Percentiles rank a stretch among this genome's conserved stretches.
Evolutionary conservation across 1,284 basidiomycete species (phyloP).

Genomic region (Kalmanozyma brasiliensis): DNA sequence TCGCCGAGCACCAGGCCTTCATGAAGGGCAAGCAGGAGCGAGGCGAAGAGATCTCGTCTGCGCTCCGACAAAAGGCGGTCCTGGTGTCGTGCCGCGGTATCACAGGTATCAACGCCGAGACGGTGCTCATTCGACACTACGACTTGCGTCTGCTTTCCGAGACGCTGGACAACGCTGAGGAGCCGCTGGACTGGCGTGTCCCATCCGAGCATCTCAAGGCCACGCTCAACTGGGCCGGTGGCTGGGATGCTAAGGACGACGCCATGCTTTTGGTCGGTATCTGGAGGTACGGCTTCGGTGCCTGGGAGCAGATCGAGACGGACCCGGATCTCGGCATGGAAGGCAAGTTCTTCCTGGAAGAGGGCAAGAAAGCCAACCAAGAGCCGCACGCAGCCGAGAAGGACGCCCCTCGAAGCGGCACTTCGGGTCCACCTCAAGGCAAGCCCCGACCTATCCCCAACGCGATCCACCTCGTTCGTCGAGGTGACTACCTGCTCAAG

Average conservation of each 20-base stretch:
- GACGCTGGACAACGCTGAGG: constrained; percentile 71
- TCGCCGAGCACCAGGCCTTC: constrained; percentile 80
- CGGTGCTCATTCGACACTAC: constrained; percentile 86
- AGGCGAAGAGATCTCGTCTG: constrained; percentile 75
- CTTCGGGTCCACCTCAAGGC: constrained; percentile 46
- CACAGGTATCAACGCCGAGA: constrained; percentile 95
- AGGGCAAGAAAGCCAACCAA: constrained; percentile 75
- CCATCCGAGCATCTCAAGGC: constrained; percentile 92
- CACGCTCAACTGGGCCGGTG: constrained; percentile 93
- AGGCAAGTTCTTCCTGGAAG: constrained; percentile 97
- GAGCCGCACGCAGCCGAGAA: constrained; percentile 41
- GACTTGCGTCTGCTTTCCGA: constrained; percentile 90
- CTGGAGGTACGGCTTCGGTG: constrained; percentile 92
- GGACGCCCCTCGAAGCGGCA: constrained; percentile 39
- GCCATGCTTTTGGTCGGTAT: constrained; percentile 93
- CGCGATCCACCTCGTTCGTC: constrained; percentile 86
- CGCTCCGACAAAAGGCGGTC: constrained; percentile 89
- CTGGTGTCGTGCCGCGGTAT: constrained; percentile 90
- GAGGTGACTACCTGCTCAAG: constrained; percentile 92
- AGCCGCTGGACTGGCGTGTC: constrained; percentile 83
- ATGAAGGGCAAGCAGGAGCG: constrained; percentile 71
- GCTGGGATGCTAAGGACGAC: constrained; percentile 93
- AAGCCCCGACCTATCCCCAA: constrained; percentile 63
- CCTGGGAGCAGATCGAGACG: constrained; percentile 94
- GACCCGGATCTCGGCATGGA: constrained; percentile 84